Percentiles rank a stretch among this genome's conserved stretches.
These are phyloP conservation scores for Sugiyamaella xylanicola DNA, from an alignment of 1,139 yeast species.

Conservation along the genomic window DNA sequence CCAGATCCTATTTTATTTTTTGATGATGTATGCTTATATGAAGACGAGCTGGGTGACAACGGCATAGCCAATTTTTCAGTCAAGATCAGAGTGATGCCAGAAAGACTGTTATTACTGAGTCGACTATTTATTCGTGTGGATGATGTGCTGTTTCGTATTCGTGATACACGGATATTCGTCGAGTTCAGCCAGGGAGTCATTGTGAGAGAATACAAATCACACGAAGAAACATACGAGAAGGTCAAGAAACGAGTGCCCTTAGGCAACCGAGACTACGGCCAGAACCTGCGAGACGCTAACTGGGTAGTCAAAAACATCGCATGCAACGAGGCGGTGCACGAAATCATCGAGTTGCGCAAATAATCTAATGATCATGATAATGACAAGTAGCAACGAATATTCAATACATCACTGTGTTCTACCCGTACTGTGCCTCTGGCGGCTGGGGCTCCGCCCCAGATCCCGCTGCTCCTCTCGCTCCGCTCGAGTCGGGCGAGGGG, in stretches of 20 bases:
- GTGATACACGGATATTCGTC: slow-evolving; percentile 81
- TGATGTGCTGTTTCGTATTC: slow-evolving; percentile 76
- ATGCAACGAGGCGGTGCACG: slow-evolving; percentile 38
- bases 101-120: slow-evolving; percentile 68
- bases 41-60: slow-evolving; percentile 95
- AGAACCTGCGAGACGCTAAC: slow-evolving; percentile 72
- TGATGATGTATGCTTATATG: slow-evolving; percentile 85
- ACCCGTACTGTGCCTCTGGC: slow-evolving; percentile 91
- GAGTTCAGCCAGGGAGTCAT: slow-evolving; percentile 70
- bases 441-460: too few species aligned
- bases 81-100: slow-evolving; percentile 87
- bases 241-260: slow-evolving; percentile 52
- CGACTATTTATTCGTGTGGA: slow-evolving; percentile 88
- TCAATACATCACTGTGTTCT: too few species aligned
- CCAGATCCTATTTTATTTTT: slow-evolving; percentile 88
- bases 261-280: slow-evolving; percentile 67
- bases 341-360: slow-evolving; percentile 20
- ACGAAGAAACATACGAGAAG: slow-evolving; percentile 65
- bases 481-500: too few species aligned
- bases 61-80: slow-evolving; percentile 80
- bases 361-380: slow-evolving; percentile 28
- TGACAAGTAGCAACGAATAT: too few species aligned
- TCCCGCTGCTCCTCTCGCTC: too few species aligned
- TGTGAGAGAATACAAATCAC: slow-evolving; percentile 75
- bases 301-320: slow-evolving; percentile 75